A percentile compares a stretch with the other conserved stretches of the same genome.
These are phyloP conservation scores for Parathielavia hyrcaniae DNA, from an alignment of 495 filamentous ascomycete genomes.

Conservation along the genomic window DNA sequence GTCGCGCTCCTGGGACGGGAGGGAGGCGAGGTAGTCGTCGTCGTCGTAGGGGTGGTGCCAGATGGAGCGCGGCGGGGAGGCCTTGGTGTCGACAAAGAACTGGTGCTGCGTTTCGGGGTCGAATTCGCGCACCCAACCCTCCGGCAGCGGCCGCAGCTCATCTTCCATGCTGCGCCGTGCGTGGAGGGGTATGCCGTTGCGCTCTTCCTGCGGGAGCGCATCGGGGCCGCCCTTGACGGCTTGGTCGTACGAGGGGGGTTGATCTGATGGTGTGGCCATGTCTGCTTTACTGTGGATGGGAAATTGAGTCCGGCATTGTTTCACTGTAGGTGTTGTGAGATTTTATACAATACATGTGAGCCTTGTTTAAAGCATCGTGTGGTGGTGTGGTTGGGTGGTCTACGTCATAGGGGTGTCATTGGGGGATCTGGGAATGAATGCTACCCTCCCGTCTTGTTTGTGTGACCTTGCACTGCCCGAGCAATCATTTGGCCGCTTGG, in stretches of 20 bases:
- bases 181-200: slow-evolving; percentile 26
- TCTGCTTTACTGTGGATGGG: background rate
- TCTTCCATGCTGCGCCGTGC: slow-evolving; percentile 33
- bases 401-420: background rate
- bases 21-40: slow-evolving; percentile 17
- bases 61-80: slow-evolving; percentile 27
- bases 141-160: slow-evolving; percentile 27
- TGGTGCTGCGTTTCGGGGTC: slow-evolving; percentile 29
- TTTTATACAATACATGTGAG: background rate
- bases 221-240: slow-evolving; percentile 10
- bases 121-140: slow-evolving; percentile 29
- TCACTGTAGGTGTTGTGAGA: too few relatives aligned
- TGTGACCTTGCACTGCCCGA: too few relatives aligned
- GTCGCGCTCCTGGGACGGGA: slow-evolving; percentile 15
- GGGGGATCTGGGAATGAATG: background rate
- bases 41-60: slow-evolving; percentile 35
- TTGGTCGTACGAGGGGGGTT: slow-evolving; percentile 23
- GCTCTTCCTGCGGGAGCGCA: slow-evolving; percentile 5
- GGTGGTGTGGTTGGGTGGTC: background rate
- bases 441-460: too few relatives aligned
- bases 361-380: background rate
- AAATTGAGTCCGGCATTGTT: background rate
- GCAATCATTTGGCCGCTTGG: too few relatives aligned
- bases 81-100: slow-evolving; percentile 32
- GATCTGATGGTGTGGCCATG: slow-evolving; percentile 14